These are phyloP conservation scores for Taphrina pruni DNA, from an alignment of 1,139 yeast genomes.

Conservation along the genomic window DNA sequence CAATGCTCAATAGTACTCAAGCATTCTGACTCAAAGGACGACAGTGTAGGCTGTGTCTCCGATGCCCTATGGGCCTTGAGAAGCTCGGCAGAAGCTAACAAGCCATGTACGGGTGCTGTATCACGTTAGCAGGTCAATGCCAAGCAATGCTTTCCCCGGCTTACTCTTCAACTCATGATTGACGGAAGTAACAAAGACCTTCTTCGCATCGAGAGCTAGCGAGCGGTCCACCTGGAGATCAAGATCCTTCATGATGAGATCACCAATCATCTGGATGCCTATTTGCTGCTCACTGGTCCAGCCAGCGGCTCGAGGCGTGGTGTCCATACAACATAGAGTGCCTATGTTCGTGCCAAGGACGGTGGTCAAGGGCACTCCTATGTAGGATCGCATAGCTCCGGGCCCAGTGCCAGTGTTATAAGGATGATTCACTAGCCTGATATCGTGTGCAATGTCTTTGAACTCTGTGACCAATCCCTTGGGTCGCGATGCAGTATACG, in stretches of 20 bases:
- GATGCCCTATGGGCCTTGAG: constrained; percentile 21
- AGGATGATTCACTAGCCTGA: constrained; percentile 19
- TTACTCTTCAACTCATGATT: constrained; percentile 27
- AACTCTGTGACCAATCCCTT: constrained; percentile 4
- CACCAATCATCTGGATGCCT: constrained; percentile 18
- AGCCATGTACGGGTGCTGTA: constrained; percentile 35
- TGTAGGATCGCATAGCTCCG: constrained; percentile 22
- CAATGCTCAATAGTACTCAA: constrained; percentile 36
- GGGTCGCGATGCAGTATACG: neutral
- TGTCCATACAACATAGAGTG: constrained; percentile 25
- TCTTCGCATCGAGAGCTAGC: constrained; percentile 16
- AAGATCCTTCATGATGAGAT: constrained; percentile 37
- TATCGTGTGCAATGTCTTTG: constrained; percentile 16
- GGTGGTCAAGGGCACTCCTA: constrained; percentile 32
- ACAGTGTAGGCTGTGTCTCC: constrained; percentile 7
- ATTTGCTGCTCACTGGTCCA: constrained; percentile 13
- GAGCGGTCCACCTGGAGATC: constrained; percentile 25
- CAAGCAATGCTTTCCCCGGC: neutral
- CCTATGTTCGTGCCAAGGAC: constrained; percentile 31
- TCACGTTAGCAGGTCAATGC: too few relatives aligned
- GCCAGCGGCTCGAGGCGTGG: constrained; percentile 14
- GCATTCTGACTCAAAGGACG: constrained; percentile 21
- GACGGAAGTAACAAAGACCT: constrained; percentile 24
- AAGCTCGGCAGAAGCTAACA: constrained; percentile 40
- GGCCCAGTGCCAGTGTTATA: constrained; percentile 18